These are phyloP conservation scores for Candida dajiaensis DNA, from an alignment of 805 yeast species.

Conservation along the genomic window DNA sequence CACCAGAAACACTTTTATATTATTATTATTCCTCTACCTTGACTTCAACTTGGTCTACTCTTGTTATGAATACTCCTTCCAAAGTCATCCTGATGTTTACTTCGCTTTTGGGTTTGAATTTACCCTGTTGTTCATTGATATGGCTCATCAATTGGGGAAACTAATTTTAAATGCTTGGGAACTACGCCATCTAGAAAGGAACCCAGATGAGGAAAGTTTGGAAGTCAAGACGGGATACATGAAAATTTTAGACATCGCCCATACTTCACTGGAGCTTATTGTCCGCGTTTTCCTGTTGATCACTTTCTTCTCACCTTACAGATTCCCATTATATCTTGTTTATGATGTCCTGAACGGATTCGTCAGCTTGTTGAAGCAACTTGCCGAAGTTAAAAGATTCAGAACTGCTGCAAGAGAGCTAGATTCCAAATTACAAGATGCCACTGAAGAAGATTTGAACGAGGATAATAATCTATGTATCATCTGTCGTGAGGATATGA, in stretches of 20 bases:
- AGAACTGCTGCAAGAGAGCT: slow-evolving; percentile 49
- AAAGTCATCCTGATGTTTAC: slow-evolving; percentile 45
- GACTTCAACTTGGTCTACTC: slow-evolving; percentile 50
- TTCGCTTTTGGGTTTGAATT: slow-evolving; percentile 74
- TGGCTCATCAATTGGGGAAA: slow-evolving; percentile 41
- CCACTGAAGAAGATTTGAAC: slow-evolving; percentile 51
- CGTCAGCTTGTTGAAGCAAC: slow-evolving; percentile 27
- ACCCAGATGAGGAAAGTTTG: slow-evolving; percentile 63
- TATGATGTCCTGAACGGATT: slow-evolving; percentile 41
- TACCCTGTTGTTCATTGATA: slow-evolving; percentile 53
- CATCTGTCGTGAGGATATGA: slow-evolving; percentile 90
- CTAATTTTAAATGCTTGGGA: slow-evolving; percentile 52
- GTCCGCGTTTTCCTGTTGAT: slow-evolving; percentile 42
- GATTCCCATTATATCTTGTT: slow-evolving; percentile 41
- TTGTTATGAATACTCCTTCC: slow-evolving; percentile 40
- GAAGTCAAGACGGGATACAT: slow-evolving; percentile 59
- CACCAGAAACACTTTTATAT: slow-evolving; percentile 39
- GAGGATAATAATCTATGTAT: slow-evolving; percentile 67
- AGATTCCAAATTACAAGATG: slow-evolving; percentile 57
- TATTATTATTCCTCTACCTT: slow-evolving; percentile 36
- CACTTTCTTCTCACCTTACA: slow-evolving; percentile 38
- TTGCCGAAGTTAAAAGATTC: slow-evolving; percentile 32
- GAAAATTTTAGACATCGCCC: slow-evolving; percentile 49
- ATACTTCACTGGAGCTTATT: slow-evolving; percentile 41
- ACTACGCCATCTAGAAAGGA: slow-evolving; percentile 35